Evolutionary conservation across 495 filamentous ascomycete genomes (phyloP), one percentile per base, ranked within the genome.

Genomic region (Friedmanniomyces simplex): DNA sequence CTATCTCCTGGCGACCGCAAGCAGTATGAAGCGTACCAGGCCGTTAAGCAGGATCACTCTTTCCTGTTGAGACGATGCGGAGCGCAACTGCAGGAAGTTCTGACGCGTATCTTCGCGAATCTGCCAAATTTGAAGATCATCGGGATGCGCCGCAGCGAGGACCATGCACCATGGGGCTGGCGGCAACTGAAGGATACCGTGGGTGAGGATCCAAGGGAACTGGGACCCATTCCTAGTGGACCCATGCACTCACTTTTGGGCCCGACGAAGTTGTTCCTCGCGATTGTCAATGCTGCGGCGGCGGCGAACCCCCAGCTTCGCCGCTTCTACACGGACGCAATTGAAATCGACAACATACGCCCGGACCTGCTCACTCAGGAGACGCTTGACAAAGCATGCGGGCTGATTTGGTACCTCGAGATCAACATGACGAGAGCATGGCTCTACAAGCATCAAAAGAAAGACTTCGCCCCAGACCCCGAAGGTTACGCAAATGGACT

Each of bases 81-180:
- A 24, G 10, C 22, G 20, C 12, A 47, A 41, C 37, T 52, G 16
- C 41, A 52, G 30, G 16, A 16, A 5, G 13, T 21, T 30, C 52
- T 63, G 4, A 43, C 45, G 5, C 13, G 3, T 4, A 26, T 30
- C 11, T 58, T 64, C 41, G 21, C n/a, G 11, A 47, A 25, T 0
- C 36, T 64, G 37, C 57, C 57, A 7, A 56, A 64, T 28, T 36
- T 64, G 13, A 37, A 59, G 42, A 50, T 55, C n/a, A 25, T 64
- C 18, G 61, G 61, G 3, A 64, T 64, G 61, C 43, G 61, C 10
- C 1, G 61, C 11, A 60, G 57, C 37, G 57, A 60, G 34, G 58
- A 64, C 30, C 61, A 64, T 47, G 6, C 24, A 14, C 57, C 61
- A 1, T 64, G 61, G 61, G 61, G 61, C 20, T 64, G 61, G 52